Base-by-base conservation (phyloP, 306 rosid genomes). In the Dalbergia cochinchinensis region DNA sequence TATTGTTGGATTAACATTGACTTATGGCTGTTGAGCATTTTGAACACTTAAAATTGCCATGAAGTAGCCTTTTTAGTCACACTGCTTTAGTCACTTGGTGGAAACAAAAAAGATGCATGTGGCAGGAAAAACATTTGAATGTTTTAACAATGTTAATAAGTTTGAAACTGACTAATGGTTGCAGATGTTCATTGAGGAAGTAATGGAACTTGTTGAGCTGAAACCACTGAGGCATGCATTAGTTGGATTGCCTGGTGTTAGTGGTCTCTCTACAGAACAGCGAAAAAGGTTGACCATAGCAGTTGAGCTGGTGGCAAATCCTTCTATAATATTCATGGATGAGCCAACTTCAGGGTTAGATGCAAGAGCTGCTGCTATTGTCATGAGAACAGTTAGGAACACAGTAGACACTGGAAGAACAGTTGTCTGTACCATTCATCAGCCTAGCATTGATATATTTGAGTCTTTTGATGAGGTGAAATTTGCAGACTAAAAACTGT, bases 291-390 rank as follows among this genome's bases (percentile, higher is more conserved):
- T 90, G 76, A 90, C 93, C 11, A 84, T 90, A 70, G 91, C 93
- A 4, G 93, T 86, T 77, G 93, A 90, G 59, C 82, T 90, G 41
- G 93, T 90, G 31, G 90, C 93, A 4, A 90, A 90, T 67, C 93
- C 93, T 76, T 87, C 90, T 41, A 85, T 90, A 60, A 87, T 90
- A 82, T 90, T 90, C 84, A 90, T 90, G 93, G 93, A 90, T 80
- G 93, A 90, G 54, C 93, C 93, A 74, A 90, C 93, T 76, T 90
- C 93, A 20, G 93, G 93, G 2, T 57, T 89, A 37, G 93, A 89
- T 78, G 93, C 93, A 68, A 83, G 91, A 67, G 93, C 93, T 57
- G 93, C 93, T 12, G 93, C 93, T 1, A 85, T 89, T 73, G 91
- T 89, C 20, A 89, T 87, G 93, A 81, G 93, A 76, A 74, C 93